Percentiles rank a stretch among this genome's conserved stretches.
phyloP scores from a whole-genome alignment of 345 rosid species.

The Anacardium occidentale region DNA sequence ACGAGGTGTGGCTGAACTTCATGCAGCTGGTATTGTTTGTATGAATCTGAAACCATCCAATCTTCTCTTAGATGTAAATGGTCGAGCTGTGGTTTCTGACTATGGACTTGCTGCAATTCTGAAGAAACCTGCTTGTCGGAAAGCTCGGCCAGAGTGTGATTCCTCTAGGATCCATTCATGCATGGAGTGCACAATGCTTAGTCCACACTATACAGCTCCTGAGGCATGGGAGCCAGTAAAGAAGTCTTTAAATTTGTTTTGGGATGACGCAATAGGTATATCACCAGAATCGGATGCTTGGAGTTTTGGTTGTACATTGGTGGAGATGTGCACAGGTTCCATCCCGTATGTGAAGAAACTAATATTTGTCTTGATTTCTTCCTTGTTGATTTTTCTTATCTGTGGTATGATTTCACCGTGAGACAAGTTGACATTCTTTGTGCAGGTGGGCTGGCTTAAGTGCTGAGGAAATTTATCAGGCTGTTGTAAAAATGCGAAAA shows the following conservation, averaged over 20 bases:
- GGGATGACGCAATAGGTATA: constrained; percentile 92
- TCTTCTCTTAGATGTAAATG: constrained; percentile 78
- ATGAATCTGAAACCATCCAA: constrained; percentile 95
- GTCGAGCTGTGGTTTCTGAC: constrained; percentile 91
- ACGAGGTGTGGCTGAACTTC: constrained; percentile 94
- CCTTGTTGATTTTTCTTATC: constrained; percentile 6
- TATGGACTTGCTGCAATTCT: constrained; percentile 85
- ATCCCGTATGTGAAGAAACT: constrained; percentile 70
- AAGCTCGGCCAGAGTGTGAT: constrained; percentile 63
- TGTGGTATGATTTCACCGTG: constrained; percentile 9
- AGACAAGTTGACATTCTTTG: constrained; percentile 15
- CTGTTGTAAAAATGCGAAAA: constrained; percentile 78
- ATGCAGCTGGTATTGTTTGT: constrained; percentile 94
- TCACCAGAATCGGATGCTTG: constrained; percentile 95
- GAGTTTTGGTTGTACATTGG: constrained; percentile 99
- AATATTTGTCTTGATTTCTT: constrained; percentile 14
- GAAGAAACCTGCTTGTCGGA: constrained; percentile 82
- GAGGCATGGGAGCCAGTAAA: constrained; percentile 99
- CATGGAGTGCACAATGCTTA: constrained; percentile 80
- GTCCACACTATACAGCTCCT: constrained; percentile 92
- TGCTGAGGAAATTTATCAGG: constrained; percentile 84
- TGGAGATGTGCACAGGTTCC: constrained; percentile 99
- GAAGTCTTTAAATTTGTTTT: constrained; percentile 78
- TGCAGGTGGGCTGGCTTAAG: constrained; percentile 94
- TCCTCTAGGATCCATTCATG: constrained; percentile 66